A percentile compares a stretch with the other conserved stretches of the same genome.
Conservation (phyloP, 2,329 filamentous ascomycete species). For the Cercospora sojina region DNA sequence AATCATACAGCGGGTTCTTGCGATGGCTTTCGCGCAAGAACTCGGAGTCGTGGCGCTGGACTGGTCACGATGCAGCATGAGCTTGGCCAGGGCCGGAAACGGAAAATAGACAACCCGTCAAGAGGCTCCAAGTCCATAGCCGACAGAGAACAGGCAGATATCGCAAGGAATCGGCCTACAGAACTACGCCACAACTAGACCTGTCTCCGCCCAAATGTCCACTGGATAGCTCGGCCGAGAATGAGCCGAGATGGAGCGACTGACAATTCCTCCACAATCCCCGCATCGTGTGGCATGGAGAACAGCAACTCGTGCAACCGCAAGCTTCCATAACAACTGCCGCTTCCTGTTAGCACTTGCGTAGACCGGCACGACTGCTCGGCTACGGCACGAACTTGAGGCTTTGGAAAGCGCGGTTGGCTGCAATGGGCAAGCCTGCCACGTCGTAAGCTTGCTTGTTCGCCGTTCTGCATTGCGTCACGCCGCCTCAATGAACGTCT, state of each 20-base stretch:
- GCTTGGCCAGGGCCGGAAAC: not conserved
- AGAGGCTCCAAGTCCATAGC: not conserved
- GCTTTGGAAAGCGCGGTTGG: not conserved
- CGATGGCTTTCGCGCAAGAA: not conserved
- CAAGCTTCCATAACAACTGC: slow-evolving; percentile 9
- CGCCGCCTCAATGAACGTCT: not conserved
- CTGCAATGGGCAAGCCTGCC: not conserved
- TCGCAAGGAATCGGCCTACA: not conserved
- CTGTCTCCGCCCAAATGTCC: slow-evolving; percentile 1
- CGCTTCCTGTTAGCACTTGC: not conserved
- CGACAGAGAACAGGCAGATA: not conserved
- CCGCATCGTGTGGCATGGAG: not conserved
- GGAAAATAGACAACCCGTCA: not conserved
- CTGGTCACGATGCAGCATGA: not conserved
- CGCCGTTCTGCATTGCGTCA: slow-evolving; percentile 2
- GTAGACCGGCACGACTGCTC: not conserved
- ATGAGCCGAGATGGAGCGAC: not conserved
- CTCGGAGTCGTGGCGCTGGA: not conserved
- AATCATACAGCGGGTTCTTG: not conserved
- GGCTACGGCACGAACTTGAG: slow-evolving; percentile 1
- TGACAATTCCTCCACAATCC: slow-evolving; percentile 7
- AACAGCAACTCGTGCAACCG: not conserved
- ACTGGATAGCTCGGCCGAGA: not conserved
- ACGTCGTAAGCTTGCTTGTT: not conserved
- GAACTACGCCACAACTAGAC: slow-evolving; percentile 2